Conservation (phyloP, 2,329 filamentous ascomycete species). For the Ustulina deusta region DNA sequence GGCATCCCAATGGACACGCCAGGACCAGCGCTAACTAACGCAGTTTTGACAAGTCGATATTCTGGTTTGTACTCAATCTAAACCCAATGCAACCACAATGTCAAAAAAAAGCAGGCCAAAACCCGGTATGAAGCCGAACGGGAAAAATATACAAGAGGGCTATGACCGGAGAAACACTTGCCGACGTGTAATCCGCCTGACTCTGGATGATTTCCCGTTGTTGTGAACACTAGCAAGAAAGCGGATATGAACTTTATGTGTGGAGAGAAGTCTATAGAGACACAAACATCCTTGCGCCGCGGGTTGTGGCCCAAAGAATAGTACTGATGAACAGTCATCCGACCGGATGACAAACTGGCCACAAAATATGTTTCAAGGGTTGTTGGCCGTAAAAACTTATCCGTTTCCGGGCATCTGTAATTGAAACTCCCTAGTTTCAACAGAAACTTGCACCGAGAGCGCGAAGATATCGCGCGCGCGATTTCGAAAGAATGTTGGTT, state of each 20-base stretch:
- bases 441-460: conserved; percentile 39
- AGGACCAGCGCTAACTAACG: neutral
- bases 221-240: conserved; percentile 8
- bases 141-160: conserved; percentile 31
- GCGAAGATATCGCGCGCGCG: conserved; percentile 29
- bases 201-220: neutral
- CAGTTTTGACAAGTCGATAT: conserved; percentile 17
- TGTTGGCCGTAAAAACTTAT: conserved; percentile 30
- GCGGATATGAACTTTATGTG: conserved; percentile 12
- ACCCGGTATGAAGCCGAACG: conserved; percentile 22
- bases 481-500: conserved; percentile 31
- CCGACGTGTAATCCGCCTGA: conserved; percentile 12
- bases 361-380: neutral
- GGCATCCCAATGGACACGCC: conserved; percentile 11
- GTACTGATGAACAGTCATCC: conserved; percentile 23
- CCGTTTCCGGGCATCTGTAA: conserved; percentile 36
- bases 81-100: conserved; percentile 38
- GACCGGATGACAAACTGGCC: conserved; percentile 2
- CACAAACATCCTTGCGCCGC: conserved; percentile 15
- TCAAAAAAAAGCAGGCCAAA: conserved; percentile 18
- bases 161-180: conserved; percentile 13
- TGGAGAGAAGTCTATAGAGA: conserved; percentile 19
- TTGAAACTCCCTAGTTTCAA: conserved; percentile 36
- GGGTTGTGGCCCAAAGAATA: conserved; percentile 1
- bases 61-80: conserved; percentile 36